Base-by-base conservation (phyloP, 768 basidiomycete genomes). In the Mycena latifolia region DNA sequence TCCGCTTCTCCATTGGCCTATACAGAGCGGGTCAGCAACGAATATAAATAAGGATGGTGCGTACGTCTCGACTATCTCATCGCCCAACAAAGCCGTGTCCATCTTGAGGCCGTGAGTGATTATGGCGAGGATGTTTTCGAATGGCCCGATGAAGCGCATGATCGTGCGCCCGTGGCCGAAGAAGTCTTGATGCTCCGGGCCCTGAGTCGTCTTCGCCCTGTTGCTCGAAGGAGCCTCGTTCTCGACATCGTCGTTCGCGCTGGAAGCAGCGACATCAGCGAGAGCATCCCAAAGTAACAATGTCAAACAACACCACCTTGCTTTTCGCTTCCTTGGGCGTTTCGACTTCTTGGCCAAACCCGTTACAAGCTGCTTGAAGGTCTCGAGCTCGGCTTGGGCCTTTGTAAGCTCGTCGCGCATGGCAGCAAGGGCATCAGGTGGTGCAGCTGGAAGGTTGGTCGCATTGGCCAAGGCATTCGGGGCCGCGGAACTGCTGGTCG, bases 131-230 rank as follows among this genome's bases (percentile, higher is more conserved):
- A 52, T 33, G 10, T 22, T 33, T 20, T 31, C 31, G 31, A 31
- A 52, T 15, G 51, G 51, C 2, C 51, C 51, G 29, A 52, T 31
- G 31, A 52, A 52, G n/a, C 29, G 51, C 29, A 31, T 33, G 31
- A 52, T 35, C 5, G 22, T 52, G 51, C 51, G 31, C 27, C 51
- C 51, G 22, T 52, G 51, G 31, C 31, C 5, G 8, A 14, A 8
- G 51, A 52, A 52, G 51, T 52, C 51, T 35, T 52, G 51, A 33
- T 52, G 20, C 51, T 33, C 51, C 3, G 3, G 50, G 37, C 17
- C 6, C 2, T 48, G 7, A 6, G 28, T 35, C 29, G 20, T 18
- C 28, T 29, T 43, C 14, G n/a, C 41, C 41, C n/a, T 43, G 20
- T 43, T 20, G 3, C 8, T n/a, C 6, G 41, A 2, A 5, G 41